phyloP scores from a whole-genome alignment of 2,329 filamentous ascomycete genomes.

The Phaeosphaeria sp. region DNA sequence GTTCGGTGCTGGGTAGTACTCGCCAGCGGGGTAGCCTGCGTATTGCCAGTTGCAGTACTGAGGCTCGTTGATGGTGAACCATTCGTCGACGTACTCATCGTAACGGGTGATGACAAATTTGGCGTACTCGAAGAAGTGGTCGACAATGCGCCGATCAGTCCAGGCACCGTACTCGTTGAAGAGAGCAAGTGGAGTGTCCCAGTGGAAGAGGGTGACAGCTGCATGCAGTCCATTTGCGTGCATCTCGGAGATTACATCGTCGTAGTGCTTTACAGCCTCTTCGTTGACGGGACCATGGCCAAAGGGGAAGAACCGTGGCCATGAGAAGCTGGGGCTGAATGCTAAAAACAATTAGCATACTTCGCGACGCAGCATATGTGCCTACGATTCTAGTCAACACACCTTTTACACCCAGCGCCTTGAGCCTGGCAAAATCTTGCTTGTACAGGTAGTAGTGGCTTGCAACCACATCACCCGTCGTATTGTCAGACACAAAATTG shows the following conservation, averaged over 20 bases:
- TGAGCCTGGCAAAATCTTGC: conserved; percentile 51
- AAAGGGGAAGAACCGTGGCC: conserved; percentile 50
- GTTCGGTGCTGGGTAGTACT: conserved; percentile 56
- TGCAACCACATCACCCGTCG: conserved; percentile 51
- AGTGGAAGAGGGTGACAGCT: conserved; percentile 51
- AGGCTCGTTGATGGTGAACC: conserved; percentile 53
- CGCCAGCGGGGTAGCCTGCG: conserved; percentile 51
- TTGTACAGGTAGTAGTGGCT: conserved; percentile 54
- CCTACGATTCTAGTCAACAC: no score
- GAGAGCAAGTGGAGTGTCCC: conserved; percentile 52
- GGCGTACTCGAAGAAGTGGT: conserved; percentile 53
- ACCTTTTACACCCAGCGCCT: conserved; percentile 38
- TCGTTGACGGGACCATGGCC: conserved; percentile 47
- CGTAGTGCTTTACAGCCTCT: conserved; percentile 47
- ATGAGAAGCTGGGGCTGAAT: conserved; percentile 48
- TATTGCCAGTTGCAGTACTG: conserved; percentile 60
- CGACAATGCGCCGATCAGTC: conserved; percentile 49
- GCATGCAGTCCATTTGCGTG: conserved; percentile 45
- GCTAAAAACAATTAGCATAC: conserved; percentile 8
- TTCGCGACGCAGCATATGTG: no score
- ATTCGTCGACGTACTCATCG: conserved; percentile 49
- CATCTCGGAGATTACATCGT: conserved; percentile 49
- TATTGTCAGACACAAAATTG: conserved; percentile 50
- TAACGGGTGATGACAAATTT: conserved; percentile 53
- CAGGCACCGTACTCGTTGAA: conserved; percentile 53